phyloP scores from a whole-genome alignment of 1,284 basidiomycete species.

The Grifola frondosa region DNA sequence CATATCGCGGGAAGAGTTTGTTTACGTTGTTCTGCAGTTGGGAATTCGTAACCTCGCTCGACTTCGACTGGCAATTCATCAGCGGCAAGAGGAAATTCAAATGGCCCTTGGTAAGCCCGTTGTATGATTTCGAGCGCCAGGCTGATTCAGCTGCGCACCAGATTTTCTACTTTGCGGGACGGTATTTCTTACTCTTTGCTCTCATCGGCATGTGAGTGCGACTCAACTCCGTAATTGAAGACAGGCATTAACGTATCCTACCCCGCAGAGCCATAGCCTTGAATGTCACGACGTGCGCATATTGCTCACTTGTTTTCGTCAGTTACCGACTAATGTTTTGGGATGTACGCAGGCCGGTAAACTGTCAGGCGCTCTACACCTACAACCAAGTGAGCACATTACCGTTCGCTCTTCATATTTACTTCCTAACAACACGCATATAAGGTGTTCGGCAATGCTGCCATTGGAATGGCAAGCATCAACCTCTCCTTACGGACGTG shows the following conservation, averaged over 20 bases:
- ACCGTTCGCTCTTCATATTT: too few species aligned
- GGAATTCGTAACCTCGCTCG: constrained; percentile 55
- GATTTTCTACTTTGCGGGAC: constrained; percentile 72
- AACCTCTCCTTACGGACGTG: constrained; percentile 74
- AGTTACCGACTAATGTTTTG: constrained; percentile 9
- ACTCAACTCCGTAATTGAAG: too few species aligned
- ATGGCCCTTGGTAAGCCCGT: constrained; percentile 33
- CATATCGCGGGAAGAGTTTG: background rate
- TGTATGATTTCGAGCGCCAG: background rate
- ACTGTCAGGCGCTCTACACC: constrained; percentile 71
- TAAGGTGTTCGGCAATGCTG: constrained; percentile 63
- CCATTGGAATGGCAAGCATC: constrained; percentile 73
- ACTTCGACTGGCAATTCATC: constrained; percentile 69
- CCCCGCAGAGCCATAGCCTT: constrained; percentile 51
- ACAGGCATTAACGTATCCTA: too few species aligned
- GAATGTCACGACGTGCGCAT: constrained; percentile 52
- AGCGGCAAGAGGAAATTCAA: constrained; percentile 58
- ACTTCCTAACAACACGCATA: too few species aligned
- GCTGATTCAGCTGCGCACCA: constrained; percentile 33
- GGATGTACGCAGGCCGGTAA: constrained; percentile 48
- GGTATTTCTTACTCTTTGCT: constrained; percentile 65
- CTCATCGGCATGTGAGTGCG: constrained; percentile 65
- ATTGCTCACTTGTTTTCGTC: too few species aligned
- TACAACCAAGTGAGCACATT: constrained; percentile 52
- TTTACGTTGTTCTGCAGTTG: constrained; percentile 24